Base-by-base conservation (phyloP, 192 early-diverging fungal species). In the Coemansia sp. region DNA sequence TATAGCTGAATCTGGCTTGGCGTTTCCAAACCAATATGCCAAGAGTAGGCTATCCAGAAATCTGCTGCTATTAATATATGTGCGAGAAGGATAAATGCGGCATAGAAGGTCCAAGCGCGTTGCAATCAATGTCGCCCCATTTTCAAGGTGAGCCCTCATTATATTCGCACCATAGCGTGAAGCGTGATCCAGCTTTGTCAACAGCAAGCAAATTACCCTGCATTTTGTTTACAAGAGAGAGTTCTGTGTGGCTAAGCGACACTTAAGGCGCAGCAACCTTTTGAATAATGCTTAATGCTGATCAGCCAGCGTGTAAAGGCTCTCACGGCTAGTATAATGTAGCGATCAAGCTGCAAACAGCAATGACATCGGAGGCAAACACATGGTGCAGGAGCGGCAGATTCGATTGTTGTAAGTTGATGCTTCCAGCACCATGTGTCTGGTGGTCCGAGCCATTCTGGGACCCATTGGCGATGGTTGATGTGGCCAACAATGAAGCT, bases 401-500 rank as follows among this genome's bases (percentile, higher is more conserved):
- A 50, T 23, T 15, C 9, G 51, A 55, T 55, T 55, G 51, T 55
- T 55, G 10, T 31, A 25, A 29, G 51, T 6, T 50, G 46, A 8
- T 3, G n/a, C n/a, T 9, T 55, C 51, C 51, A 25, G 25, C 51
- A 55, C 51, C 51, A 55, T 55, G 51, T 12, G 51, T 55, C 51
- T 15, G 51, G 51, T 55, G 51, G 51, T 25, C 27, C 51, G 51
- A 55, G 51, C 51, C 51, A 55, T 29, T 55, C 27, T 29, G 23
- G 27, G 25, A 55, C 51, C 25, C 21, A 21, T 57, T 57, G 29
- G 55, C 27, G 23, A 5, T n/a, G 10, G 27, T 32, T 55, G 31
- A 19, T 59, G 27, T 59, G 57, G 57, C 57, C 5, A 59, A 59
- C 57, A 59, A 59, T 34, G 34, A 32, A 36, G 34, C 31, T 36